A percentile compares a stretch with the other conserved stretches of the same genome.
phyloP scores from a whole-genome alignment of 139 green algal genomes.

The Monoraphidium neglectum region DNA sequence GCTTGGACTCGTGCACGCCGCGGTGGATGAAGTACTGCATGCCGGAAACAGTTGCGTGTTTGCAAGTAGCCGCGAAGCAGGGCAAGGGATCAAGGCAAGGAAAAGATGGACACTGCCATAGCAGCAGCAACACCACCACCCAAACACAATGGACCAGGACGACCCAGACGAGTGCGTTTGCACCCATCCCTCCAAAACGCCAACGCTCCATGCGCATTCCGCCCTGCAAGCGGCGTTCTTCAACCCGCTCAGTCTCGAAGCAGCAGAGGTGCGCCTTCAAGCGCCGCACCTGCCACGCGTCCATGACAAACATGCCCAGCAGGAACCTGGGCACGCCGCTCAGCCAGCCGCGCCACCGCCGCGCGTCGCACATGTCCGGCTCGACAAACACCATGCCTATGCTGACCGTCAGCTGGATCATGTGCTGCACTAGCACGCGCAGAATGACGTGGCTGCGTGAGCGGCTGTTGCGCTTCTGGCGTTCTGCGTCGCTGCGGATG shows the following conservation, averaged over 20 bases:
- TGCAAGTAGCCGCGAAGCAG: neutral
- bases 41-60: no score
- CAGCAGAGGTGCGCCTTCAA: no score
- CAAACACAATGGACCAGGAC: no score
- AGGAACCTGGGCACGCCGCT: constrained; percentile 41
- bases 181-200: no score
- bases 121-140: neutral
- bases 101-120: neutral
- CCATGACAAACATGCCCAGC: constrained; percentile 68
- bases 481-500: constrained; percentile 15
- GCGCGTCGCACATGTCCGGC: constrained; percentile 33
- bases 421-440: constrained; percentile 70
- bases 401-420: constrained; percentile 44
- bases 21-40: constrained; percentile 75
- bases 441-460: constrained; percentile 42
- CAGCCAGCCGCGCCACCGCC: constrained; percentile 9
- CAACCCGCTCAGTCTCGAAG: no score
- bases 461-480: constrained; percentile 15
- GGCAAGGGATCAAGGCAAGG: neutral
- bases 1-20: constrained; percentile 59
- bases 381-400: constrained; percentile 40
- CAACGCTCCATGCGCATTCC: no score
- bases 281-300: no score
- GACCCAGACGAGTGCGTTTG: no score
- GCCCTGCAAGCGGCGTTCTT: no score